phyloP scores from a whole-genome alignment of 106 monocot genomes.

The Xerophyta viscosa region DNA sequence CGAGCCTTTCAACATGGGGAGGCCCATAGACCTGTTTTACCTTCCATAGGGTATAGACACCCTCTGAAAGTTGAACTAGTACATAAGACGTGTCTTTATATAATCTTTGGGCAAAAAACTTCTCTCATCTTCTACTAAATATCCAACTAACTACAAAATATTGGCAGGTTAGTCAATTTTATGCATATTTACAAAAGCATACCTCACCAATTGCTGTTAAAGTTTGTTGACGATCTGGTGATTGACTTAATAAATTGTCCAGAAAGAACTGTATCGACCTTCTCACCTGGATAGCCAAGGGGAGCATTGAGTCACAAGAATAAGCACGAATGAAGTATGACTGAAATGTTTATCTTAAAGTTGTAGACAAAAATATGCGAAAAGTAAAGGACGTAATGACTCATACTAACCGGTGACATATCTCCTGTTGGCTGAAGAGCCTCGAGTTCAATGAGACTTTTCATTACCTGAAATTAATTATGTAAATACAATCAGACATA shows the following conservation, averaged over 20 bases:
- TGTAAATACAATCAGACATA: not conserved
- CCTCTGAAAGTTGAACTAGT: too few species aligned
- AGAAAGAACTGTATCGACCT: conserved; percentile 89
- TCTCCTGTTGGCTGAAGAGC: conserved; percentile 94
- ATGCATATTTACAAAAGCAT: not conserved
- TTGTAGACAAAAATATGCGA: not conserved
- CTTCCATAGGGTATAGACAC: too few species aligned
- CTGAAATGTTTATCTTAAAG: not conserved
- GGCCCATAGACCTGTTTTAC: too few species aligned
- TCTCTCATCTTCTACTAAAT: too few species aligned
- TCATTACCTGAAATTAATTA: conserved; percentile 47
- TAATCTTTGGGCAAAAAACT: too few species aligned
- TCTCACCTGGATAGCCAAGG: conserved; percentile 46
- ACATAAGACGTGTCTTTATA: too few species aligned
- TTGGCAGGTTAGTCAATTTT: too few species aligned
- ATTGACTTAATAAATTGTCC: conserved; percentile 75
- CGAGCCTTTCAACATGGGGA: too few species aligned
- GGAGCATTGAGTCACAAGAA: not conserved
- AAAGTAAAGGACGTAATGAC: not conserved
- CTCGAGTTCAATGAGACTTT: conserved; percentile 75
- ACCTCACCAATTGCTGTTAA: conserved; percentile 97
- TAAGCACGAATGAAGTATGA: not conserved
- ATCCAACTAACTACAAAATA: too few species aligned
- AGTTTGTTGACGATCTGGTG: conserved; percentile 82
- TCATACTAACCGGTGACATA: conserved; percentile 66